These are phyloP conservation scores for Hericium erinaceus DNA, from an alignment of 768 basidiomycete genomes.

Conservation along the genomic window DNA sequence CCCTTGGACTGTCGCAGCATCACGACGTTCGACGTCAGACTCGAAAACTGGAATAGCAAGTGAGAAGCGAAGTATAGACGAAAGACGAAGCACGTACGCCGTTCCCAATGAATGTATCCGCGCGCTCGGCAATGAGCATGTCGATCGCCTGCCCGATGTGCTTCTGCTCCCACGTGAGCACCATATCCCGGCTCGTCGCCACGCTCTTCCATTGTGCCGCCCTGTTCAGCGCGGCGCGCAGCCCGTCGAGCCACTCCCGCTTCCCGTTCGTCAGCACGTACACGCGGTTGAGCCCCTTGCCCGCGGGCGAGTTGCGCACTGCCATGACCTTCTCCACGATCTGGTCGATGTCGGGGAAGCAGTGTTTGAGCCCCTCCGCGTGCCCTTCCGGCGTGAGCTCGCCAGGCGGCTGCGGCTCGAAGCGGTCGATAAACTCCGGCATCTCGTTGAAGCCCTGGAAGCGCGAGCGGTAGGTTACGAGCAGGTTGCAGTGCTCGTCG, in stretches of 20 bases:
- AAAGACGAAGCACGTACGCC: constrained; percentile 28
- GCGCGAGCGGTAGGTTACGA: constrained; percentile 24
- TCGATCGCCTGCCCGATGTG: constrained; percentile 39
- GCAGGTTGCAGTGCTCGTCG: constrained; percentile 29
- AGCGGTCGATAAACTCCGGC: constrained; percentile 30
- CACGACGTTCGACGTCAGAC: constrained; percentile 9
- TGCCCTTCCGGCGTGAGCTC: constrained; percentile 12
- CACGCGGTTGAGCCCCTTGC: no score
- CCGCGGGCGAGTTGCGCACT: constrained; percentile 16
- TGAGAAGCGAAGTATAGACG: not conserved
- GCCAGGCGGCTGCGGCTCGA: constrained; percentile 21
- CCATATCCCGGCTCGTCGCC: constrained; percentile 31
- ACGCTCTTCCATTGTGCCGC: constrained; percentile 14
- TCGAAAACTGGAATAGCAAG: constrained; percentile 7
- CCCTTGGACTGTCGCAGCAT: constrained; percentile 10
- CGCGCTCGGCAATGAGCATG: constrained; percentile 37
- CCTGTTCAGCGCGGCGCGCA: constrained; percentile 25
- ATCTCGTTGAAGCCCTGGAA: constrained; percentile 38
- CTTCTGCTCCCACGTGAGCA: constrained; percentile 30
- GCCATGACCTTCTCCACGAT: constrained; percentile 31
- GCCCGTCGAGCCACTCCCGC: constrained; percentile 28
- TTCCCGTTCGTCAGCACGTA: constrained; percentile 42
- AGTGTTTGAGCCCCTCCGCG: constrained; percentile 28
- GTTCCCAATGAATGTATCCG: constrained; percentile 42
- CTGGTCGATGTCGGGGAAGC: constrained; percentile 30